Percentiles rank a stretch among this genome's conserved stretches.
phyloP scores from a whole-genome alignment of 2,329 filamentous ascomycete species.

The Plectosphaerella plurivora region DNA sequence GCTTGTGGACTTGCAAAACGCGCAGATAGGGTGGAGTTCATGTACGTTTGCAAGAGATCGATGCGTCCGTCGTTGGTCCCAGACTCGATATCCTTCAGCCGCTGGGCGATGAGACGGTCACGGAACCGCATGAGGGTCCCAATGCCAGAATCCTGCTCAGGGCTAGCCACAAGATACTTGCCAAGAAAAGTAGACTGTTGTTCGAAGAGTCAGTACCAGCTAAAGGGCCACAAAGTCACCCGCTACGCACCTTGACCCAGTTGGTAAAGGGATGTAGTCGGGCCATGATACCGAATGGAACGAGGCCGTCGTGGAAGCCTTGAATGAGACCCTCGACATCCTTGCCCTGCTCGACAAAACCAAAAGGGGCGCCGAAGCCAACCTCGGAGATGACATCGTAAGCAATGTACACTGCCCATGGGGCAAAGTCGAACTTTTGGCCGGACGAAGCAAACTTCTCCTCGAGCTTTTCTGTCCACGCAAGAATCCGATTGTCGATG shows the following conservation, averaged over 20 bases:
- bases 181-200: constrained; percentile 36
- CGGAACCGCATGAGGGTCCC: constrained; percentile 54
- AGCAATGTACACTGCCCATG: constrained; percentile 51
- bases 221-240: not conserved
- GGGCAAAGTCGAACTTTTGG: constrained; percentile 47
- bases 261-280: constrained; percentile 49
- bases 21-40: not conserved
- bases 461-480: constrained; percentile 46
- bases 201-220: not conserved
- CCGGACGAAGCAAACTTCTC: constrained; percentile 37
- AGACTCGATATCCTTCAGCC: constrained; percentile 39
- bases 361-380: constrained; percentile 51
- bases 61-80: constrained; percentile 37
- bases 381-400: constrained; percentile 55
- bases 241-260: constrained; percentile 38
- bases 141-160: constrained; percentile 48
- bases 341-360: constrained; percentile 46
- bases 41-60: constrained; percentile 49
- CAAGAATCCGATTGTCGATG: constrained; percentile 42
- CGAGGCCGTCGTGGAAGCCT: constrained; percentile 47
- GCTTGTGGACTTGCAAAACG: not conserved
- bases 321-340: constrained; percentile 51
- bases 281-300: constrained; percentile 45
- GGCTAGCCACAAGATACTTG: constrained; percentile 48
- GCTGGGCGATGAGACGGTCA: constrained; percentile 44